Evolutionary conservation across 2,329 filamentous ascomycete genomes (phyloP), one percentile per base, ranked within the genome.

Genomic region (Dothistroma septosporum): DNA sequence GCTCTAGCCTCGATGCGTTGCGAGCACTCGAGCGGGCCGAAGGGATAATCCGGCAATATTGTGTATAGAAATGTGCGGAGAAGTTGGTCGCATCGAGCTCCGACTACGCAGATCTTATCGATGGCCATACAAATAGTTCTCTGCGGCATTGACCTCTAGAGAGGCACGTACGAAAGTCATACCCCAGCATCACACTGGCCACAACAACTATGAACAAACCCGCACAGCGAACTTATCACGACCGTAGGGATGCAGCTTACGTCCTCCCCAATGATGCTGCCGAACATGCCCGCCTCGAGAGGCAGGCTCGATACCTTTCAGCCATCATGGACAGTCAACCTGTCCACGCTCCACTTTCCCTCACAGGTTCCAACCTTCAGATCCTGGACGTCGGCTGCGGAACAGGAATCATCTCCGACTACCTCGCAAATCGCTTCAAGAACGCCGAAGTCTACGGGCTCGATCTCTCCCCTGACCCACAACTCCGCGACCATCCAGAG

Each of bases 361-460:
- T 46, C n/a, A 28, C 33, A 14, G 52, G 46, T n/a, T 49, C 22
- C 24, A 58, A 47, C 50, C 37, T 71, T 69, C 31, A 75, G 75
- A 60, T 66, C 33, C 66, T 68, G 32, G 66, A 68, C 54, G 58
- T 68, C 14, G 66, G 66, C 49, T 66, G 63, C 46, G 79, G 78
- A 7, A 65, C 63, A 7, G 66, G 66, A 3, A 55, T 62, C 46
- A 54, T 61, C 69, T 78, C 55, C 73, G 63, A 58, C 48, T 57
- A 59, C 31, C 57, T 66, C 24, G 66, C 55, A 44, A 55, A 22
- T 12, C 58, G 59, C 35, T 64, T 58, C 48, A 61, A 55, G 21
- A 62, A 71, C 11, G 67, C 73, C 11, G 61, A 74, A 57, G 68
- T 76, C 10, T 69, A 69, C 55, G 75, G 71, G 32, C 73, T 72